Conservation (phyloP, 2,329 filamentous ascomycete genomes). For the Xylaria sp. region DNA sequence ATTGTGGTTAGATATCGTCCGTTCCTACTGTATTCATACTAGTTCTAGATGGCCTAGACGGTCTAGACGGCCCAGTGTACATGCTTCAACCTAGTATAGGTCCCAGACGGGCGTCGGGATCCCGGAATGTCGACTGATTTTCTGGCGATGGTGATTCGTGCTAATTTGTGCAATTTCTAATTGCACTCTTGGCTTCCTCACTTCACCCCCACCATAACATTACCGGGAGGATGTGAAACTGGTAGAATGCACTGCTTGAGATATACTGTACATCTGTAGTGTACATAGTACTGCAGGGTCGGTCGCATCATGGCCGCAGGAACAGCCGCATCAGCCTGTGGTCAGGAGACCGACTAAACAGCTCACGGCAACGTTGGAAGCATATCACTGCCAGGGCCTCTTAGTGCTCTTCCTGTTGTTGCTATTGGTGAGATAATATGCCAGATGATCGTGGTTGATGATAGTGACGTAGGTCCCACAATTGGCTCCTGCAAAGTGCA, state of each 20-base stretch:
- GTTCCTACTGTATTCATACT: constrained; percentile 7
- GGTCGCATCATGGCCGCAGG: constrained; percentile 47
- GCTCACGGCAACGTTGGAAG: constrained; percentile 19
- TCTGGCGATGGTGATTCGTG: neutral
- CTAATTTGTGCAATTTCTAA: neutral
- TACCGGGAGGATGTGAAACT: constrained; percentile 21
- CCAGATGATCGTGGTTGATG: neutral
- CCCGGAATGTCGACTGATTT: constrained; percentile 16
- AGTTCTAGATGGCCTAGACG: constrained; percentile 3
- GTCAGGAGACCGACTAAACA: constrained; percentile 43
- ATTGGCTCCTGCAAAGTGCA: neutral
- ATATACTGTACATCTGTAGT: neutral
- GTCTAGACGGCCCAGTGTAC: neutral
- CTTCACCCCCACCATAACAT: constrained; percentile 8
- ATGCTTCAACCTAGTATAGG: constrained; percentile 12
- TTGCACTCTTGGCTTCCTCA: neutral
- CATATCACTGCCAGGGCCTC: neutral
- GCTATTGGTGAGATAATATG: constrained; percentile 5
- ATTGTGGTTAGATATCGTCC: constrained; percentile 18
- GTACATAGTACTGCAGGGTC: constrained; percentile 27
- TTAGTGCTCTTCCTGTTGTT: neutral
- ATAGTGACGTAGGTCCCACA: constrained; percentile 12
- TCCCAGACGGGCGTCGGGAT: neutral
- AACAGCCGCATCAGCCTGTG: constrained; percentile 41
- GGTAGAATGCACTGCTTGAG: constrained; percentile 6